Conservation (phyloP, 139 green algal species). For the Chlorella sorokiniana region DNA sequence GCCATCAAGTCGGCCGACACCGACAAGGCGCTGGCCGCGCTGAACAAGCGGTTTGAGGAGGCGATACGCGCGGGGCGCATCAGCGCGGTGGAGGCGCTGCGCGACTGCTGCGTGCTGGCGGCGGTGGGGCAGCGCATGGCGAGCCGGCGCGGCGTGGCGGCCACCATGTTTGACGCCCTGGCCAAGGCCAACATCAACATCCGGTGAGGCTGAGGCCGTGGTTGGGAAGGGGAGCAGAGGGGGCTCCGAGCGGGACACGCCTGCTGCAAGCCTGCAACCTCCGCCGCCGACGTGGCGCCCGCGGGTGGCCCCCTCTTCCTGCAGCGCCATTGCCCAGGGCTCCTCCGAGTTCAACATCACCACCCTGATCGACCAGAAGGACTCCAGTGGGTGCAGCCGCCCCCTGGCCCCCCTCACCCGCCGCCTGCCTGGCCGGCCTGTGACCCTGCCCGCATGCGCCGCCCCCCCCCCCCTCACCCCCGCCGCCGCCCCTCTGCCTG, state of each 20-base stretch:
- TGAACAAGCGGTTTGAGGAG: conserved; percentile 68
- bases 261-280: too few species aligned
- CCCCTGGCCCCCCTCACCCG: background rate
- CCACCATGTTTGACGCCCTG: conserved; percentile 93
- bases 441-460: too few species aligned
- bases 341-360: conserved; percentile 99
- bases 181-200: conserved; percentile 95
- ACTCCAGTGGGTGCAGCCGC: conserved; percentile 22
- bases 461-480: background rate
- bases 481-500: background rate
- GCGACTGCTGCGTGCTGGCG: conserved; percentile 91
- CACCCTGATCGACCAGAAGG: conserved; percentile 85
- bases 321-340: conserved; percentile 82
- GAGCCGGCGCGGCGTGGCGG: conserved; percentile 77
- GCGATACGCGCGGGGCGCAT: conserved; percentile 79
- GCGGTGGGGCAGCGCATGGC: conserved; percentile 95
- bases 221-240: too few species aligned
- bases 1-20: conserved; percentile 77
- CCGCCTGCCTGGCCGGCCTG: background rate
- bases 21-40: conserved; percentile 43
- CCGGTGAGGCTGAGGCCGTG: conserved; percentile 27
- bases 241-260: too few species aligned
- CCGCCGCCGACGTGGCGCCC: too few species aligned
- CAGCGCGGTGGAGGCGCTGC: conserved; percentile 69
- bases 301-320: background rate